phyloP scores from a whole-genome alignment of 2,329 filamentous ascomycete genomes.

The Phoma sp. region DNA sequence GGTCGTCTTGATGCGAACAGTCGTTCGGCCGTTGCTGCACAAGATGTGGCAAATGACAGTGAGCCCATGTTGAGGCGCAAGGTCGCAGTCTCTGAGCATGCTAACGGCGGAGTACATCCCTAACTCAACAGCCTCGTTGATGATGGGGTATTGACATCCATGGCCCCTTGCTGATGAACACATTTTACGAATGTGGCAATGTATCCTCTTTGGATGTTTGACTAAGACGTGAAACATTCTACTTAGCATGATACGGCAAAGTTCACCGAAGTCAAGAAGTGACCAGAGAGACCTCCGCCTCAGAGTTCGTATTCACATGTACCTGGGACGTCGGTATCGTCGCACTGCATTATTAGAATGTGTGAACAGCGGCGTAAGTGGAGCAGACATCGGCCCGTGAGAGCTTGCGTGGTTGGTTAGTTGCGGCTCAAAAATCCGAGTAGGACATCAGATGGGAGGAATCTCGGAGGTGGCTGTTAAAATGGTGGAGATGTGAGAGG shows the following conservation, averaged over 20 bases:
- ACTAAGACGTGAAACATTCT: slow-evolving; percentile 4
- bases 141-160: neutral
- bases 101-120: slow-evolving; percentile 2
- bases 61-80: slow-evolving; percentile 14
- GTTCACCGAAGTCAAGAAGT: neutral
- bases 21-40: neutral
- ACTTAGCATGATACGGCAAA: neutral
- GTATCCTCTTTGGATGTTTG: neutral
- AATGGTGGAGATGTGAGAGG: neutral
- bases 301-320: neutral
- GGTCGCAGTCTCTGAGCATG: slow-evolving; percentile 1
- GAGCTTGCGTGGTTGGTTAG: neutral
- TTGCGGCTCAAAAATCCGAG: neutral
- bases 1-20: neutral
- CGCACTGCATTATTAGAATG: slow-evolving; percentile 15
- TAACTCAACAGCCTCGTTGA: slow-evolving; percentile 6
- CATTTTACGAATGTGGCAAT: neutral
- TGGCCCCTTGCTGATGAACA: neutral
- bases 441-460: neutral
- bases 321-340: neutral
- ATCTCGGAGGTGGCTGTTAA: neutral
- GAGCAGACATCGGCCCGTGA: slow-evolving; percentile 9
- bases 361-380: slow-evolving; percentile 6
- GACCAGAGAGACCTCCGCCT: neutral
- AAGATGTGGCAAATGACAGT: neutral